phyloP scores from a whole-genome alignment of 1,139 yeast species.

The Nakaseomyces glabratus region DNA sequence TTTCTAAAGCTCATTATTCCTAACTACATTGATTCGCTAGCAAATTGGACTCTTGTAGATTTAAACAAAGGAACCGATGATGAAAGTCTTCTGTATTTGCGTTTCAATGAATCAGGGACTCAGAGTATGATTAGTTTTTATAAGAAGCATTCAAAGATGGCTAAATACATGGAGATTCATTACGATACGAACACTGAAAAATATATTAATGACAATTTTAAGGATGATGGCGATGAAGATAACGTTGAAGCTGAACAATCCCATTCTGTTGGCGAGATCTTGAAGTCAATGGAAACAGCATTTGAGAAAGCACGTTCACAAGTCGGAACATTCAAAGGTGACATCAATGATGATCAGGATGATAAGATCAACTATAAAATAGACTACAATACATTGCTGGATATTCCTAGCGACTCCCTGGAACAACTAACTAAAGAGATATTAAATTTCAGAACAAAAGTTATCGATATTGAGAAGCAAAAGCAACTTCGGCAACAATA shows the following conservation, averaged over 20 bases:
- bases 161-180: neutral
- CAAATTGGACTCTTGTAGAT: neutral
- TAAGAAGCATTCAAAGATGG: neutral
- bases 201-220: neutral
- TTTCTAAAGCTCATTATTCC: neutral
- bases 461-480: constrained; percentile 47
- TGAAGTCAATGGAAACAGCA: constrained; percentile 1
- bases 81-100: neutral
- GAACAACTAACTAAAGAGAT: constrained; percentile 53
- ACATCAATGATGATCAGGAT: constrained; percentile 7
- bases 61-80: neutral
- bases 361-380: constrained; percentile 38
- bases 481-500: constrained; percentile 45
- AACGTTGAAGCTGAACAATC: neutral
- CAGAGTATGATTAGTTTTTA: neutral
- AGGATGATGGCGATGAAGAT: neutral
- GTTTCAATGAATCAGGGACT: neutral
- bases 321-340: constrained; percentile 3
- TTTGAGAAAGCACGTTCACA: constrained; percentile 1
- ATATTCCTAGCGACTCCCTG: constrained; percentile 50
- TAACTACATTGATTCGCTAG: neutral
- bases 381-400: constrained; percentile 52
- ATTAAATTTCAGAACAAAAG: constrained; percentile 53
- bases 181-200: constrained; percentile 1
- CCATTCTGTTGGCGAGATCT: too few relatives aligned